Evolutionary conservation across 2,329 filamentous ascomycete genomes (phyloP), one percentile per base, ranked within the genome.

Genomic region (Trichoderma sp.): DNA sequence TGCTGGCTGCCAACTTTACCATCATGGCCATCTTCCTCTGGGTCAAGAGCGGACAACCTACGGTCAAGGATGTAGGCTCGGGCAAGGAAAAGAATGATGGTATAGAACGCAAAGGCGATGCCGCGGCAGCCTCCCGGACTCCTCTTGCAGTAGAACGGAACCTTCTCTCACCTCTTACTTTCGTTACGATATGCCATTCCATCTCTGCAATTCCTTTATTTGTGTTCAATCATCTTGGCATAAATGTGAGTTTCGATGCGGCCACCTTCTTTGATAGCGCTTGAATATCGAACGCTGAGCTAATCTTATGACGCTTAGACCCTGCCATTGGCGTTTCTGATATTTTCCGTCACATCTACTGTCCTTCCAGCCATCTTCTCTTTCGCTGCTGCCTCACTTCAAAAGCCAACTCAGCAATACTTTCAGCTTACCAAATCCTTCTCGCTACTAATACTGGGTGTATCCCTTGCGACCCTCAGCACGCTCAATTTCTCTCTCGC

Each of bases 21-120:
- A 95, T 99, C 77, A 97, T 95, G 84, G 93, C 95, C 5, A 95
- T 98, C 74, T 90, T 91, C 19, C 84, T 97, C n/a, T 99, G 96
- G 96, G 86, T 97, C 19, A 90, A 92, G 79, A 97, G 93, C 75
- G 95, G 95, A 1, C 86, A 87, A 68, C 68, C 81, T 66, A 35
- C n/a, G 2, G 29, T 31, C 5, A 33, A 57, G n/a, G 24, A 4
- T 27, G 55, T 21, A 52, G 21, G 11, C 5, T 10, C n/a, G n/a
- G 16, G 21, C 55, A 79, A 63, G 49, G 6, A 57, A 33, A 49
- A 67, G 6, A 27, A 11, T 4, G 33, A 19, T 5, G 8, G 13
- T 24, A n/a, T n/a, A 8, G 43, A 70, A 35, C n/a, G 10, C 49
- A 58, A 55, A 19, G 31, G 37, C 11, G n/a, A 16, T 53, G 7